Evolutionary conservation across 306 rosid genomes (phyloP), one percentile per base, ranked within the genome.

Genomic region (Gastrolobium villosum): DNA sequence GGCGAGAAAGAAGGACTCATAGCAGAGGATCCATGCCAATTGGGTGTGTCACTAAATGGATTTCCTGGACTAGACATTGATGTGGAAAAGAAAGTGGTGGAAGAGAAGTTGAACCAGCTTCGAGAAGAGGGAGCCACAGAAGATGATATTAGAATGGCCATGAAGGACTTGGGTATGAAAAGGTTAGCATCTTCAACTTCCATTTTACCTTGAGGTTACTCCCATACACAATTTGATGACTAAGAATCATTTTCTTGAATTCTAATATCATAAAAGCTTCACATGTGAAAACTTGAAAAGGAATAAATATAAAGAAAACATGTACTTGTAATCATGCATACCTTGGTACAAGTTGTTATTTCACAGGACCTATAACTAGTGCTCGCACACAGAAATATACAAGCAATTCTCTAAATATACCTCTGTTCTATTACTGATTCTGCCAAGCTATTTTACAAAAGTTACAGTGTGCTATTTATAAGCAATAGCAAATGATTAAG

Each of bases 21-120:
- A 20, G 28, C 50, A 1, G 98, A 94, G 72, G 85, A 65, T 20
- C 91, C 93, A 30, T 82, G 28, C 62, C 61, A 66, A 46, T 6
- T 87, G 86, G 96, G 98, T 20, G 90, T 74, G 14, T 81, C 96
- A 13, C 85, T 94, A 3, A 94, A 91, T 77, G 94, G 91, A 53
- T 56, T 44, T n/a, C 1, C 31, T 0, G 96, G 94, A 0, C 72
- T 91, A 28, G 86, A 91, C 80, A 87, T 91, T 32, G 84, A 87
- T 0, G 30, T 2, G 0, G 98, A 94, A 80, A 72, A 75, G 68
- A 84, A 14, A 20, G 4, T 87, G 7, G 75, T 66, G 11, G 81
- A 88, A 5, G 88, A 88, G 0, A 85, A 75, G 52, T 41, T 90
- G 37, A 66, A 70, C 2, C 70, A 78, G 28, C 91, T 91, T 2